Percentiles rank a stretch among this genome's conserved stretches.
Evolutionary conservation across 2,329 filamentous ascomycete genomes (phyloP).

Genomic region (Apiospora saccharicola): DNA sequence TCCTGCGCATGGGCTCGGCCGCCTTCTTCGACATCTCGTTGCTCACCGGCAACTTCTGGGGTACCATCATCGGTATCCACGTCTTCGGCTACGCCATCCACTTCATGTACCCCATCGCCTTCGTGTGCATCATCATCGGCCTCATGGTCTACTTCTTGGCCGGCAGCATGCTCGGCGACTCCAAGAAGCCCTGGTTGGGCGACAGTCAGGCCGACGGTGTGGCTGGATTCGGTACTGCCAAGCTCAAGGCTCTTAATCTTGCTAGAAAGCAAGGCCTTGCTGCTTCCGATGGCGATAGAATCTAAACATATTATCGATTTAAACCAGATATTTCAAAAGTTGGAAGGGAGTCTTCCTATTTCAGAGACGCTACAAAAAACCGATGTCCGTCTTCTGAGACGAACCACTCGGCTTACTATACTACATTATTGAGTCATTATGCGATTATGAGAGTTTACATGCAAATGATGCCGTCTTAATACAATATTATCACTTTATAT

Average conservation of each 20-base stretch:
- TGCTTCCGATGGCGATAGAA: slow-evolving; percentile 24
- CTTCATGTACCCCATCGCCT: slow-evolving; percentile 94
- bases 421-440: background rate
- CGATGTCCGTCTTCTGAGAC: background rate
- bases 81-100: slow-evolving; percentile 84
- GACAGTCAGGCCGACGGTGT: slow-evolving; percentile 83
- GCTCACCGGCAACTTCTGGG: slow-evolving; percentile 96
- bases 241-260: slow-evolving; percentile 72
- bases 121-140: slow-evolving; percentile 88
- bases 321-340: background rate
- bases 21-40: slow-evolving; percentile 97
- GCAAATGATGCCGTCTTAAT: slow-evolving; percentile 1
- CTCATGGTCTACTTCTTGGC: slow-evolving; percentile 88
- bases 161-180: slow-evolving; percentile 83
- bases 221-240: slow-evolving; percentile 84
- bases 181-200: slow-evolving; percentile 94
- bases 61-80: slow-evolving; percentile 87
- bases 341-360: background rate
- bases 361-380: background rate
- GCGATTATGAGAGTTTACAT: background rate
- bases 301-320: background rate
- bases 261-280: slow-evolving; percentile 52
- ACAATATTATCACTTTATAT: background rate
- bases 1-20: slow-evolving; percentile 88
- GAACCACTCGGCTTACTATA: background rate